Percentiles rank a stretch among this genome's conserved stretches.
Evolutionary conservation across 2,329 filamentous ascomycete species (phyloP).

Genomic region (Cytospora piceae): DNA sequence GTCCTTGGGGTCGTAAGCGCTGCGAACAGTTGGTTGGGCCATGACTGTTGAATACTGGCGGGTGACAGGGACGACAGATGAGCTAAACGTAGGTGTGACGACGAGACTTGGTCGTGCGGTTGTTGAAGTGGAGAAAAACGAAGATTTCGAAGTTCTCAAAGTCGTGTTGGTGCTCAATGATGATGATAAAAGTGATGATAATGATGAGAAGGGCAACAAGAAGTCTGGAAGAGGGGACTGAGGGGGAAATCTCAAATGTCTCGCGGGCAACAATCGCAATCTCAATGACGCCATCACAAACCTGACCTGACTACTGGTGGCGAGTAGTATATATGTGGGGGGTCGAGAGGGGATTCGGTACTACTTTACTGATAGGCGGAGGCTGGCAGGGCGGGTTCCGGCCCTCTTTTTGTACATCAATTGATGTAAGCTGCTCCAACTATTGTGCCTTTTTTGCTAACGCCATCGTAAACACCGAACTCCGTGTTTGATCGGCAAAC

Average conservation of each 20-base stretch:
- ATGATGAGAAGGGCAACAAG: slow-evolving; percentile 4
- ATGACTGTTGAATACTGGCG: slow-evolving; percentile 21
- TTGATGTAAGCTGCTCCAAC: no score
- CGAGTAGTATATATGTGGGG: not conserved
- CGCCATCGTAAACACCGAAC: no score
- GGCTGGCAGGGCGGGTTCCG: no score
- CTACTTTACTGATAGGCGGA: not conserved
- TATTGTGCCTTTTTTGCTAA: no score
- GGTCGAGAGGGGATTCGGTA: no score
- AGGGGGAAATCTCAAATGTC: slow-evolving; percentile 17
- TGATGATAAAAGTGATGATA: not conserved
- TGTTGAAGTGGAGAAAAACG: not conserved
- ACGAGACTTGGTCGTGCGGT: not conserved
- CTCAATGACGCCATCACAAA: slow-evolving; percentile 30
- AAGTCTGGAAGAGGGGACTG: not conserved
- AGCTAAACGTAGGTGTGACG: not conserved
- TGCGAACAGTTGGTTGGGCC: slow-evolving; percentile 30
- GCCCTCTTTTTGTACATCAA: no score
- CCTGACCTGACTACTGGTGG: not conserved
- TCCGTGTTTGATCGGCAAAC: no score
- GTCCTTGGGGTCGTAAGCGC: slow-evolving; percentile 40
- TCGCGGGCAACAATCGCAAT: slow-evolving; percentile 14
- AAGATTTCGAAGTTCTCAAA: not conserved
- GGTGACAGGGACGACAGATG: slow-evolving; percentile 36
- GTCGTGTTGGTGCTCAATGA: not conserved